These are phyloP conservation scores for Lactarius tabidus DNA, from an alignment of 768 basidiomycete genomes.

Conservation along the genomic window DNA sequence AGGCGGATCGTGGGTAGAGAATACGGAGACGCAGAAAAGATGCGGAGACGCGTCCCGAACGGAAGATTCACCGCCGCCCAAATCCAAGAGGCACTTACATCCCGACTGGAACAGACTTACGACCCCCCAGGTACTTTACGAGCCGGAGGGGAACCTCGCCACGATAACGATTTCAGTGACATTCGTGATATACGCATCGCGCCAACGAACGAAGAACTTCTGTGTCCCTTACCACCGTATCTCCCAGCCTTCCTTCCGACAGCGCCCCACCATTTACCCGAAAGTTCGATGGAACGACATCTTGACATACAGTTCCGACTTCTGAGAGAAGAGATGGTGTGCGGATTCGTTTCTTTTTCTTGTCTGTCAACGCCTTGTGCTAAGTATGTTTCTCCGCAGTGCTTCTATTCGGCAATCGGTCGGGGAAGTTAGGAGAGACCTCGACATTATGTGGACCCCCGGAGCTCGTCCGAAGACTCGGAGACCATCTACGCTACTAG, in stretches of 20 bases:
- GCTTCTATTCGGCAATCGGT: constrained; percentile 27
- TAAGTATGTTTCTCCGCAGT: constrained; percentile 11
- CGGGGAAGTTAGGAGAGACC: constrained; percentile 20
- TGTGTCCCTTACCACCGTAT: constrained; percentile 46
- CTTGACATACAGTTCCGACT: constrained; percentile 75
- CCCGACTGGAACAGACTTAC: constrained; percentile 40
- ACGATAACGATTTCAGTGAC: constrained; percentile 62
- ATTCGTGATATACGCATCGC: constrained; percentile 60
- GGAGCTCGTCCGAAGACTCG: background rate
- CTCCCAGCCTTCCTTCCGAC: constrained; percentile 56
- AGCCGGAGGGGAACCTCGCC: constrained; percentile 45
- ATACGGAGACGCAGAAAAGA: constrained; percentile 33
- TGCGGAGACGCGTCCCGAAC: constrained; percentile 5
- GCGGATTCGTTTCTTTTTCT: constrained; percentile 25
- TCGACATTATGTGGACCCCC: constrained; percentile 20
- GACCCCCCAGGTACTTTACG: constrained; percentile 54
- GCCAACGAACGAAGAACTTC: constrained; percentile 65
- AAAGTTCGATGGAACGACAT: constrained; percentile 57
- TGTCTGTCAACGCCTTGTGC: background rate
- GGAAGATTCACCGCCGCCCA: constrained; percentile 22
- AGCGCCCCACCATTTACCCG: constrained; percentile 59
- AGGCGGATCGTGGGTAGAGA: constrained; percentile 51
- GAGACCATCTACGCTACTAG: constrained; percentile 37
- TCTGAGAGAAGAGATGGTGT: constrained; percentile 69
- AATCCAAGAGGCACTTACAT: constrained; percentile 37